phyloP scores from a whole-genome alignment of 78 protist genomes.

The Neovahlkampfia damariscottae region DNA sequence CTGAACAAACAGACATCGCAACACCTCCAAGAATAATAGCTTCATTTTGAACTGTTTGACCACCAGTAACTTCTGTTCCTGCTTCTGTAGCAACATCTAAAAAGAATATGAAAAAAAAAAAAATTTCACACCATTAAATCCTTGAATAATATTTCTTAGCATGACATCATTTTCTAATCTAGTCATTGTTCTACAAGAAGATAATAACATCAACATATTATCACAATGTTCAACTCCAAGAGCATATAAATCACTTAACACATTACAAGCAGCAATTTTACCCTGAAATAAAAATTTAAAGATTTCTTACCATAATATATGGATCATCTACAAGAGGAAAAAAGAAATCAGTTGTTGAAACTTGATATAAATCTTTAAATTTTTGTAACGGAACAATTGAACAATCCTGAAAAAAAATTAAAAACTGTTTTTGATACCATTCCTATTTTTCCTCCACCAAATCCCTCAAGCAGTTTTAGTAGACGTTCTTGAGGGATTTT shows the following conservation, averaged over 20 bases:
- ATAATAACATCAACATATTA: conserved; percentile 73
- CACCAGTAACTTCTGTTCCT: conserved; percentile 52
- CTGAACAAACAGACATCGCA: conserved; percentile 42
- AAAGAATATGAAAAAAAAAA: conserved; percentile 14
- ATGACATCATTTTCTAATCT: conserved; percentile 24
- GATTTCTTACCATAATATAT: no score
- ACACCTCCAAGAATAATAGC: conserved; percentile 81
- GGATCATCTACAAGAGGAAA: conserved; percentile 81
- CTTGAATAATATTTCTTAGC: conserved; percentile 42
- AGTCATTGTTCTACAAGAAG: conserved; percentile 49
- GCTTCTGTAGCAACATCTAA: conserved; percentile 3
- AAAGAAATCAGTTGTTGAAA: conserved; percentile 80
- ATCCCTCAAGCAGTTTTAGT: not conserved
- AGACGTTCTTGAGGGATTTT: conserved; percentile 65
- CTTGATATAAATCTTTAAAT: conserved; percentile 24
- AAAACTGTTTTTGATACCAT: conserved; percentile 16
- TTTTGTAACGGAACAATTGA: conserved; percentile 28
- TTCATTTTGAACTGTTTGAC: conserved; percentile 64
- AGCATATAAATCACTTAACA: conserved; percentile 68
- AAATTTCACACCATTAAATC: no score
- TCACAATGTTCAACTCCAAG: conserved; percentile 68
- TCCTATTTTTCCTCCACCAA: conserved; percentile 8
- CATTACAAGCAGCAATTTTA: conserved; percentile 73
- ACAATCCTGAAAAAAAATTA: no score
- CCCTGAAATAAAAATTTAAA: no score